A percentile compares a stretch with the other conserved stretches of the same genome.
phyloP scores from a whole-genome alignment of 73 alveolate genomes.

The Stentor roeselii region DNA sequence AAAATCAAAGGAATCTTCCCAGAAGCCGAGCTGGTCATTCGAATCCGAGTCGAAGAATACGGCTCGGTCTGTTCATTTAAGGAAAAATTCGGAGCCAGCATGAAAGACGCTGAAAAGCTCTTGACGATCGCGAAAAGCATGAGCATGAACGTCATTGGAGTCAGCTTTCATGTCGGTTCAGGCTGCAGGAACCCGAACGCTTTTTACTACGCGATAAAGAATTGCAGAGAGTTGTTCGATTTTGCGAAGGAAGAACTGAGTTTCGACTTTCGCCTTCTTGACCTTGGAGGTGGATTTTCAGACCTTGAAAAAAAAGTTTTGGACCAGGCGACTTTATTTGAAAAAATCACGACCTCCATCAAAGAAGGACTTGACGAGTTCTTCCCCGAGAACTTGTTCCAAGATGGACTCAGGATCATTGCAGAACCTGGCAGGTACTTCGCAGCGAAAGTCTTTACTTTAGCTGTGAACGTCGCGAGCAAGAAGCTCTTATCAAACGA shows the following conservation, averaged over 20 bases:
- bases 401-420: background rate
- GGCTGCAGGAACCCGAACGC: background rate
- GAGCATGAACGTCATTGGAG: background rate
- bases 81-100: background rate
- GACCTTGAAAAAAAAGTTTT: background rate
- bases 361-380: background rate
- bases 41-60: background rate
- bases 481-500: background rate
- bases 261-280: background rate
- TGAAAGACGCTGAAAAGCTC: background rate
- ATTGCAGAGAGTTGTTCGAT: background rate
- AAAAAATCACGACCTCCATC: background rate
- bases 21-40: background rate
- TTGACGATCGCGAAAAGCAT: background rate
- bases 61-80: background rate
- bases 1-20: conserved; percentile 11
- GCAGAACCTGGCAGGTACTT: conserved; percentile 18
- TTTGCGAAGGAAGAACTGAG: background rate
- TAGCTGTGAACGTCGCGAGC: background rate
- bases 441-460: background rate
- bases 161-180: conserved; percentile 23
- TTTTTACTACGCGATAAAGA: background rate
- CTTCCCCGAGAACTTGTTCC: conserved; percentile 3
- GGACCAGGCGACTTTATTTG: conserved; percentile 10
- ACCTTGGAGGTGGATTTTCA: conserved; percentile 27